Conservation (phyloP, 2,329 filamentous ascomycete genomes). For the Epichloe baconii region DNA sequence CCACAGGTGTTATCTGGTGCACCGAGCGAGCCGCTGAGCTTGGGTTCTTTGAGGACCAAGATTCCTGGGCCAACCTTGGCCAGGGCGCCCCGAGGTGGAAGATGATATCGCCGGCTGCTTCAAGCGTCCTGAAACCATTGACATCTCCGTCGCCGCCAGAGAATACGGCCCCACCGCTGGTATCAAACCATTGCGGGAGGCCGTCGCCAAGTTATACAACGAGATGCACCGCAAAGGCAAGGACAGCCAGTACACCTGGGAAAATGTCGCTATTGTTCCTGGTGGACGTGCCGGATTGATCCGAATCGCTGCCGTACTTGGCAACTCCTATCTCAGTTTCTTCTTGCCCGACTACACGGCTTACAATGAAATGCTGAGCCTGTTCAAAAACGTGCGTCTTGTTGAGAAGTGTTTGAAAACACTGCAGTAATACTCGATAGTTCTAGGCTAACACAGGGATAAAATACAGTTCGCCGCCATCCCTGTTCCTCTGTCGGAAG, state of each 20-base stretch:
- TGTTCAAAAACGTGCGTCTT: slow-evolving; percentile 69
- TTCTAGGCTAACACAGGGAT: neutral
- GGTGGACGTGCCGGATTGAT: slow-evolving; percentile 88
- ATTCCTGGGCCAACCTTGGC: slow-evolving; percentile 82
- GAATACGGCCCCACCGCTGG: slow-evolving; percentile 93
- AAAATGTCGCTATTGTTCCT: slow-evolving; percentile 94
- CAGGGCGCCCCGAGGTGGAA: slow-evolving; percentile 92
- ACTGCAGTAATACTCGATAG: neutral
- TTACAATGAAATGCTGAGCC: slow-evolving; percentile 92
- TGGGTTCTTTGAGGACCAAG: slow-evolving; percentile 72
- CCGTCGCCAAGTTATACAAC: slow-evolving; percentile 87
- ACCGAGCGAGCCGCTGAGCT: slow-evolving; percentile 79
- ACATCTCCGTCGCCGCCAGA: slow-evolving; percentile 63
- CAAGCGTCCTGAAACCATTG: slow-evolving; percentile 62
- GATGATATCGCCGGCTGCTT: slow-evolving; percentile 88
- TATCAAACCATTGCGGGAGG: slow-evolving; percentile 79
- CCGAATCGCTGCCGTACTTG: slow-evolving; percentile 84
- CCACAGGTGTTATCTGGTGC: slow-evolving; percentile 90
- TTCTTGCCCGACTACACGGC: slow-evolving; percentile 94
- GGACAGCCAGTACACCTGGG: slow-evolving; percentile 84
- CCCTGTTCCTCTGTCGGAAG: slow-evolving; percentile 69
- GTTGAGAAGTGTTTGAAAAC: neutral
- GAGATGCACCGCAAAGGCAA: slow-evolving; percentile 81
- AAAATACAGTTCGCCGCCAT: slow-evolving; percentile 61
- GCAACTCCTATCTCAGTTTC: slow-evolving; percentile 85